Evolutionary conservation across 164 flowering plant genomes (phyloP).

Genomic region (Nelumbo lutea): DNA sequence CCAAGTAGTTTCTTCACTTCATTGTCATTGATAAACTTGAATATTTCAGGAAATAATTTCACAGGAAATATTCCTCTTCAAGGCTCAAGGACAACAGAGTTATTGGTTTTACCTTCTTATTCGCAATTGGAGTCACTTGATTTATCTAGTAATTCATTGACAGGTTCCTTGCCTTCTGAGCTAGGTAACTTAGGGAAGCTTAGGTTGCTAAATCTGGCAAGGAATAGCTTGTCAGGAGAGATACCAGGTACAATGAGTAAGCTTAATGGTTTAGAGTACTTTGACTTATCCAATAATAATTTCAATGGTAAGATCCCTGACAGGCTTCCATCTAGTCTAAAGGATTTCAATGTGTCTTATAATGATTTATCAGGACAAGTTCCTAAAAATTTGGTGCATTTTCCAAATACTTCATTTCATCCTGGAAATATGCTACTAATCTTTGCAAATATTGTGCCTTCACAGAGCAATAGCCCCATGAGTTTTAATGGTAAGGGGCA

Average conservation of each 20-base stretch:
- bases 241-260: constrained; percentile 65
- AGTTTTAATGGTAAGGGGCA: constrained; percentile 7
- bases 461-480: constrained; percentile 14
- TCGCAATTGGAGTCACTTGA: constrained; percentile 70
- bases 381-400: constrained; percentile 57
- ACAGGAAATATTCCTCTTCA: constrained; percentile 64
- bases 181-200: constrained; percentile 60
- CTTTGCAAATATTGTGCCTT: constrained; percentile 19
- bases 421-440: constrained; percentile 62
- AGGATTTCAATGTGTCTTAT: constrained; percentile 56
- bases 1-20: constrained; percentile 62
- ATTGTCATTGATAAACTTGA: constrained; percentile 42
- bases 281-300: constrained; percentile 68
- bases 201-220: constrained; percentile 59
- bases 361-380: constrained; percentile 69
- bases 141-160: constrained; percentile 62
- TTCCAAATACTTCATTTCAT: constrained; percentile 52
- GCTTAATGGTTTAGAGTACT: constrained; percentile 55
- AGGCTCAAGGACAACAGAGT: constrained; percentile 45
- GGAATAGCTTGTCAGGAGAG: constrained; percentile 60
- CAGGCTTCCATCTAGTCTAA: constrained; percentile 49
- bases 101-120: constrained; percentile 41
- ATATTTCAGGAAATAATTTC: constrained; percentile 75
- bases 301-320: constrained; percentile 71
- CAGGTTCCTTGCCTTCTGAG: constrained; percentile 58